These are phyloP conservation scores for Pisolithus tinctorius DNA, from an alignment of 768 basidiomycete species.

Conservation along the genomic window DNA sequence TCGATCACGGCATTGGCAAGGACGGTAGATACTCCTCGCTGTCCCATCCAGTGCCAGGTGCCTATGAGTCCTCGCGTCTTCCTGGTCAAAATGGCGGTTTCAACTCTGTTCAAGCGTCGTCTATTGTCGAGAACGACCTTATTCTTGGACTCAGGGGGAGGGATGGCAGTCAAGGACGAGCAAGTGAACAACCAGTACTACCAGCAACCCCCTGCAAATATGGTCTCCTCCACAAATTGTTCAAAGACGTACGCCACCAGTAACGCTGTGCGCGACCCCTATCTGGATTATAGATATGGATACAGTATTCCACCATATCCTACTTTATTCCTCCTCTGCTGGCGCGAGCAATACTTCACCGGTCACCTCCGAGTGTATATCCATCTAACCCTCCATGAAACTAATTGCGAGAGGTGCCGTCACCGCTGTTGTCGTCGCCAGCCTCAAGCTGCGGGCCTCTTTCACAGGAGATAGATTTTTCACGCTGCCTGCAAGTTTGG, in stretches of 20 bases:
- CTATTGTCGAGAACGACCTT: conserved; percentile 47
- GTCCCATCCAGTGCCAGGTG: conserved; percentile 23
- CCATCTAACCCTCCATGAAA: conserved; percentile 38
- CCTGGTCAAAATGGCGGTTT: conserved; percentile 25
- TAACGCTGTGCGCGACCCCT: conserved; percentile 42
- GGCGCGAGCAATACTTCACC: conserved; percentile 39
- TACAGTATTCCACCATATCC: conserved; percentile 47
- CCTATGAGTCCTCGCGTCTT: conserved; percentile 27
- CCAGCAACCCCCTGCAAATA: conserved; percentile 25
- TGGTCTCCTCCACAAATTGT: conserved; percentile 36
- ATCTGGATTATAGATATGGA: conserved; percentile 50
- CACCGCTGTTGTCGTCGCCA: too few relatives aligned
- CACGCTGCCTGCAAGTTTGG: too few relatives aligned
- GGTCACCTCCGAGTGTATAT: conserved; percentile 44
- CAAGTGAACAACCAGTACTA: conserved; percentile 34
- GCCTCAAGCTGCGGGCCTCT: too few relatives aligned
- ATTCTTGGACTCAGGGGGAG: conserved; percentile 51
- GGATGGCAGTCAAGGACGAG: conserved; percentile 56
- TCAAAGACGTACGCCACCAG: conserved; percentile 38
- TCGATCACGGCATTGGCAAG: conserved; percentile 40
- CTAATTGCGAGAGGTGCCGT: too few relatives aligned
- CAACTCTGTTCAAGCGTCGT: conserved; percentile 33
- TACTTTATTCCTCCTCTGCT: conserved; percentile 40
- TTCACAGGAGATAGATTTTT: too few relatives aligned
- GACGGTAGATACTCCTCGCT: conserved; percentile 45